These are phyloP conservation scores for Hypoxylon crocopeplum DNA, from an alignment of 495 filamentous ascomycete species.

Conservation along the genomic window DNA sequence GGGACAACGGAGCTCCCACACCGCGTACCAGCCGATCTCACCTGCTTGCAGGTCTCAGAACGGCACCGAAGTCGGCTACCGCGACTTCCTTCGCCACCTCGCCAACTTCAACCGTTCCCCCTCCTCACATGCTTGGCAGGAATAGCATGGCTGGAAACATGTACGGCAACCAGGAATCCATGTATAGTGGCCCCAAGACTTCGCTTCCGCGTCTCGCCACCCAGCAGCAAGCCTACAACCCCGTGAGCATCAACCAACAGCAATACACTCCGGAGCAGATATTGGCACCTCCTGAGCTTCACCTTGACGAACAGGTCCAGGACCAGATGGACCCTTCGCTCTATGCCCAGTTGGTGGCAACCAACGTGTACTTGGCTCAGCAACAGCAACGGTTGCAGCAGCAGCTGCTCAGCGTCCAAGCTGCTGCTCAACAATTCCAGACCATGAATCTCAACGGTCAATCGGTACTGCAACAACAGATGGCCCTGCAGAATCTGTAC, in stretches of 20 bases:
- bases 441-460: constrained; percentile 66
- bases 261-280: constrained; percentile 75
- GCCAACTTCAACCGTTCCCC: constrained; percentile 61
- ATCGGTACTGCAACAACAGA: constrained; percentile 51
- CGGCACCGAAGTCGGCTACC: constrained; percentile 84
- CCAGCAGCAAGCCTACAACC: constrained; percentile 47
- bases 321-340: constrained; percentile 80
- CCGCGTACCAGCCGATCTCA: constrained; percentile 95
- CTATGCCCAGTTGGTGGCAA: constrained; percentile 82
- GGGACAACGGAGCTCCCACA: constrained; percentile 68
- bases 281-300: constrained; percentile 80
- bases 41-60: constrained; percentile 90
- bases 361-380: constrained; percentile 83
- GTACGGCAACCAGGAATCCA: constrained; percentile 50
- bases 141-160: constrained; percentile 57
- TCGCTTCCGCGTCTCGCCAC: constrained; percentile 52
- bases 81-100: constrained; percentile 62
- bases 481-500: constrained; percentile 52
- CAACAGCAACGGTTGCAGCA: constrained; percentile 84
- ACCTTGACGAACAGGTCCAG: constrained; percentile 68
- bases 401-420: constrained; percentile 63
- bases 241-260: constrained; percentile 47
- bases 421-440: constrained; percentile 78
- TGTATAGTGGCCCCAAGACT: constrained; percentile 60
- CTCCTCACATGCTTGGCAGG: constrained; percentile 45